Base-by-base conservation (phyloP, 1,284 basidiomycete genomes). In the Ceratobasidium sp. region DNA sequence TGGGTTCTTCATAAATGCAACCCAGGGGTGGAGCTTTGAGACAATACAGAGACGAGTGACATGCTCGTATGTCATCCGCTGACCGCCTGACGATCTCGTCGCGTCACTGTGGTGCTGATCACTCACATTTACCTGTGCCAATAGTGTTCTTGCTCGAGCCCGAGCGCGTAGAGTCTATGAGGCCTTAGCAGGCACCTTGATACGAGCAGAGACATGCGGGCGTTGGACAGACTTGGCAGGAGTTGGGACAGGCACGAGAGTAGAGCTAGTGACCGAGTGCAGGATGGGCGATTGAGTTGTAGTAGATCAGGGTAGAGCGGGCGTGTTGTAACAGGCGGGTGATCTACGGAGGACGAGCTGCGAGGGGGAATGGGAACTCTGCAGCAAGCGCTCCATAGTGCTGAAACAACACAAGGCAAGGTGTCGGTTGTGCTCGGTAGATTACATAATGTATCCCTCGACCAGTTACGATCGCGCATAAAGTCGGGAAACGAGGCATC, bases 1-100 rank as follows among this genome's bases (percentile, higher is more conserved):
- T 15, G 65, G 45, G 51, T 76, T 76, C 47, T 51, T 59, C 17
- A 67, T 65, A 51, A 48, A 57, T 22, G 74, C 74, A 17, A 54
- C 47, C 75, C 75, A 75, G 14, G 73, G 75, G 22, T 75, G 56
- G n/a, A 74, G 63, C 17, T 62, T 71, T 36, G 73, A 76, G 5
- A 76, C 59, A 41, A 76, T 54, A 27, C 65, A 64, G 51, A 76
- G 63, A 31, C 63, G 63, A 14, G 63, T 65, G 19, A 65, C 63
- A 8, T n/a, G n/a, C n/a, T n/a, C n/a, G n/a, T n/a, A n/a, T n/a
- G n/a, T n/a, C n/a, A n/a, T n/a, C n/a, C n/a, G n/a, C n/a, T n/a
- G n/a, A n/a, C n/a, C n/a, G n/a, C n/a, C n/a, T n/a, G 36, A 41
- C 36, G 36, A 41, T 11, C 6, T 41, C 11, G 36, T 41, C 36